Evolutionary conservation across 768 basidiomycete species (phyloP).

Genomic region (Rickenella mellea): DNA sequence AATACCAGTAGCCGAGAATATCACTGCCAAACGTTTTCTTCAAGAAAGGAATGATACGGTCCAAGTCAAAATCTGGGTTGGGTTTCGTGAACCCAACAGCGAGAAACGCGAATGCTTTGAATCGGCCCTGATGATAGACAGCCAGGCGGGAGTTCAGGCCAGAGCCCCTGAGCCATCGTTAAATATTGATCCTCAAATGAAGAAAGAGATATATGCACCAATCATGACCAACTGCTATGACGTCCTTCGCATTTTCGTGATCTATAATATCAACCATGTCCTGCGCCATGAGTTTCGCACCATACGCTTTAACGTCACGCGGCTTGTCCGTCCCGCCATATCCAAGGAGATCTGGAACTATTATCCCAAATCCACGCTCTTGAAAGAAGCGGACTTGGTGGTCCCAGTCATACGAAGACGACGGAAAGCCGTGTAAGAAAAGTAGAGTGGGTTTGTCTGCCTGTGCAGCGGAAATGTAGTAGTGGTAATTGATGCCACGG

Average conservation of each 20-base stretch:
- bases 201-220: conserved; percentile 23
- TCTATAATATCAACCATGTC: conserved; percentile 36
- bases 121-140: conserved; percentile 27
- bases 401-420: conserved; percentile 31
- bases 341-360: conserved; percentile 34
- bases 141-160: conserved; percentile 24
- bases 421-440: conserved; percentile 38
- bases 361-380: conserved; percentile 11
- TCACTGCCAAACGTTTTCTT: conserved; percentile 24
- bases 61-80: conserved; percentile 15
- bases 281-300: conserved; percentile 20
- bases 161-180: conserved; percentile 23
- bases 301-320: conserved; percentile 24
- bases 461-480: conserved; percentile 20
- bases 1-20: conserved; percentile 33
- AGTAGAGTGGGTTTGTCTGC: conserved; percentile 19
- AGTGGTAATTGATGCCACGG: conserved; percentile 27
- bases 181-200: neutral
- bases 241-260: conserved; percentile 21
- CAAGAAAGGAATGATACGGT: conserved; percentile 16
- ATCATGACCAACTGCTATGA: conserved; percentile 34
- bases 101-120: conserved; percentile 29
- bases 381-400: conserved; percentile 29
- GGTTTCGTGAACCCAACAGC: conserved; percentile 24
- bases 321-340: conserved; percentile 44